A percentile compares a stretch with the other conserved stretches of the same genome.
Conservation (phyloP, 2,329 filamentous ascomycete species). For the Neurospora sp. region DNA sequence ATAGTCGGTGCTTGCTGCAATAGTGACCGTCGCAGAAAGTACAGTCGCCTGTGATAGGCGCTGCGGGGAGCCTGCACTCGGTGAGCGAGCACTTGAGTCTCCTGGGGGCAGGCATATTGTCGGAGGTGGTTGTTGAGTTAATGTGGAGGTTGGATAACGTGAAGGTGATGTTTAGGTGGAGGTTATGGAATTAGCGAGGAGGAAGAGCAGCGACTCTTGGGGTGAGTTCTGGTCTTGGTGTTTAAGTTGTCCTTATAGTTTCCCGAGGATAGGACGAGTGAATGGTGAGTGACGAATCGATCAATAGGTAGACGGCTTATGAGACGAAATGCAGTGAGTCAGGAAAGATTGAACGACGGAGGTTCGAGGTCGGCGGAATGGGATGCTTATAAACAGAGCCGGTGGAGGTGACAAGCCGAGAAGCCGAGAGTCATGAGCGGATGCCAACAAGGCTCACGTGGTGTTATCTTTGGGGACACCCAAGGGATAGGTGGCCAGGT, state of each 20-base stretch:
- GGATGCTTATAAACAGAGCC: slow-evolving; percentile 12
- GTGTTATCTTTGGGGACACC: slow-evolving; percentile 9
- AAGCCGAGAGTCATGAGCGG: background rate
- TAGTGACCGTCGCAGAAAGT: slow-evolving; percentile 89
- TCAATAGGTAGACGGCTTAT: slow-evolving; percentile 1
- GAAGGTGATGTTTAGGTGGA: background rate
- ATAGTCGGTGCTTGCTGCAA: slow-evolving; percentile 86
- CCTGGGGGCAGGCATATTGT: slow-evolving; percentile 51
- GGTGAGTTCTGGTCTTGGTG: background rate
- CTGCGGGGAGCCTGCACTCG: slow-evolving; percentile 77
- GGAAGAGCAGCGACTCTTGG: background rate
- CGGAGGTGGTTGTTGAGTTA: slow-evolving; percentile 3
- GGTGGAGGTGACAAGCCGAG: slow-evolving; percentile 8
- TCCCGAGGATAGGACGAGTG: background rate
- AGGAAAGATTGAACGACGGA: background rate
- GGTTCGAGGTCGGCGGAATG: background rate
- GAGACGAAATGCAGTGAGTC: background rate
- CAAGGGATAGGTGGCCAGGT: slow-evolving; percentile 12
- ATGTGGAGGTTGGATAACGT: background rate
- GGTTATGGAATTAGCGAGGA: background rate
- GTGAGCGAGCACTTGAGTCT: slow-evolving; percentile 82
- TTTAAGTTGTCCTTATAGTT: background rate
- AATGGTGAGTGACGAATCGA: background rate
- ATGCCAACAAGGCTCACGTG: slow-evolving; percentile 17
- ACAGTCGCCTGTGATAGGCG: slow-evolving; percentile 93